Percentiles rank a stretch among this genome's conserved stretches.
Conservation (phyloP, 345 rosid species). For the Rhizophora mangle region DNA sequence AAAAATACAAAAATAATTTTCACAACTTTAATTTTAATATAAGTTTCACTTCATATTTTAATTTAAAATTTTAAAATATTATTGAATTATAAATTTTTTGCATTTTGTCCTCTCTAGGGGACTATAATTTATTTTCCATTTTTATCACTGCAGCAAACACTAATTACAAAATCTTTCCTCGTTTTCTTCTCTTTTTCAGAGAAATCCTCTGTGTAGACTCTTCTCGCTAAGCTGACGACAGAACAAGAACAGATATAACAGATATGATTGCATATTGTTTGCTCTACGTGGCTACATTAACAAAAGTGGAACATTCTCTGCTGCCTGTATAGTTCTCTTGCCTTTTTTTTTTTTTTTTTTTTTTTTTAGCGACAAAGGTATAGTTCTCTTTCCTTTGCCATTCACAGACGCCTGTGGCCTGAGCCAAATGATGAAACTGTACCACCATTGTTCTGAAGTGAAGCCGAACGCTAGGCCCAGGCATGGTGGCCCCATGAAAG, state of each 20-base stretch:
- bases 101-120: too few relatives aligned
- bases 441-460: too few relatives aligned
- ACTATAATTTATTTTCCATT: background rate
- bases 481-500: too few relatives aligned
- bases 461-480: too few relatives aligned
- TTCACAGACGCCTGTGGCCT: background rate
- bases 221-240: conserved; percentile 3
- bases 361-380: background rate
- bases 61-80: too few relatives aligned
- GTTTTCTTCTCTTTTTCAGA: background rate
- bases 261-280: background rate
- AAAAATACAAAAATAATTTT: too few relatives aligned
- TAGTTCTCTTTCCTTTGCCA: background rate
- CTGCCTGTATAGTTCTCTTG: background rate
- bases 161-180: background rate
- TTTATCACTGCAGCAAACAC: background rate
- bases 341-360: too few relatives aligned
- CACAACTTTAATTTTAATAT: too few relatives aligned
- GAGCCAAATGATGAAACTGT: background rate
- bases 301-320: conserved; percentile 1
- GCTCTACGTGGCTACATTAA: background rate
- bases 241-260: background rate
- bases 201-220: background rate
- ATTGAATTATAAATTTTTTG: too few relatives aligned
- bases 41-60: too few relatives aligned